A percentile compares a stretch with the other conserved stretches of the same genome.
phyloP scores from a whole-genome alignment of 148 eudicot species.

The Salicornia ramosissima region DNA sequence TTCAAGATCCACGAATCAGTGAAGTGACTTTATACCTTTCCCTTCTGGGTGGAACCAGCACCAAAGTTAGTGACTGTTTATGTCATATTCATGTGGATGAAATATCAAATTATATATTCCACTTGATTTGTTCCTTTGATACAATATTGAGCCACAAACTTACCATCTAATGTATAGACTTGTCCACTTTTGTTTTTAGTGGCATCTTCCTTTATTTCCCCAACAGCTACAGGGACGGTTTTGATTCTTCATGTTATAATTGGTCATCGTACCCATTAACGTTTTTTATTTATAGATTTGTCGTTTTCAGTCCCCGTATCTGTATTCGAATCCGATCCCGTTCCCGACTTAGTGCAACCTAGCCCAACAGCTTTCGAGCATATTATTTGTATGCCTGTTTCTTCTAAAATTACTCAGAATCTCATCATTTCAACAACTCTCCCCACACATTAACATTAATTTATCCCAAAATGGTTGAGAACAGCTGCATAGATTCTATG shows the following conservation, averaged over 20 bases:
- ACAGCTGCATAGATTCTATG: slow-evolving; percentile 5
- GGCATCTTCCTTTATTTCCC: too few species aligned
- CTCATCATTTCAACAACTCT: background rate
- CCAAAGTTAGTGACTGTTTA: background rate
- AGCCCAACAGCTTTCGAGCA: too few species aligned
- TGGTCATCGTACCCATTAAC: too few species aligned
- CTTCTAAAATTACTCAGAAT: background rate
- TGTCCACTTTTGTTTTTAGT: background rate
- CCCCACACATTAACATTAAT: background rate
- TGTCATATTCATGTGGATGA: background rate
- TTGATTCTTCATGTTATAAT: too few species aligned
- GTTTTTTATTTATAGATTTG: too few species aligned
- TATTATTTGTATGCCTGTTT: too few species aligned
- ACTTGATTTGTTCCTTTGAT: slow-evolving; percentile 1
- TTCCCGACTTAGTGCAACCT: too few species aligned
- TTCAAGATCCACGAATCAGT: background rate
- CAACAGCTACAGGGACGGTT: too few species aligned
- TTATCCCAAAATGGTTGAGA: background rate
- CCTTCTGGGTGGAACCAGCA: background rate
- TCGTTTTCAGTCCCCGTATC: too few species aligned
- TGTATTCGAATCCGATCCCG: too few species aligned
- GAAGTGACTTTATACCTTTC: background rate
- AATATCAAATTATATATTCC: background rate
- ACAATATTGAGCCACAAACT: background rate
- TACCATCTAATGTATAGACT: background rate